Evolutionary conservation across 1,284 basidiomycete species (phyloP), one percentile per base, ranked within the genome.

Genomic region (Cystobasidiaceae sp.): DNA sequence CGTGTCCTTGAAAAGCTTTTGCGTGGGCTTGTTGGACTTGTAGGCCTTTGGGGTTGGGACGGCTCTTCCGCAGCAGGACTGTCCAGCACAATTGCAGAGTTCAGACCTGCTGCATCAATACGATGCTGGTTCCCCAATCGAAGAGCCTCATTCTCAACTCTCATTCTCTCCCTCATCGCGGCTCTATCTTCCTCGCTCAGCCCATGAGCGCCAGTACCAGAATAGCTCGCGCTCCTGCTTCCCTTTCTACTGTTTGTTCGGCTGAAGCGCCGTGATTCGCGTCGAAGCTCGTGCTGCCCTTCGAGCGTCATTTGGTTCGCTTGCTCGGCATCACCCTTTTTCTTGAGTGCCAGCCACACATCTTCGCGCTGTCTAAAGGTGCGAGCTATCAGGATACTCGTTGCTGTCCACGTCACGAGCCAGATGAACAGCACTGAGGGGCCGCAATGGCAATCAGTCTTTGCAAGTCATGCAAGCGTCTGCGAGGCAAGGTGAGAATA

Each of bases 351-450:
- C 25, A 64, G 23, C 61, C 61, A 64, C 2, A 19, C 41, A 25
- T 50, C 27, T 51, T 64, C 61, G 13, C 49, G 44, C 21, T 43
- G 25, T n/a, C 56, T 39, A 34, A 64, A 64, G 19, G 55, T 46
- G 19, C 41, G 32, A 2, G 61, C 61, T 21, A 64, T 64, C 39
- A 45, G 17, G 21, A 64, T 46, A 13, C 39, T 43, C 33, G 46
- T 37, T 19, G 43, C 41, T 23, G 33, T 45, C 61, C 61, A 64
- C n/a, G 39, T 23, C 2, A 57, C 43, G 17, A 58, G 44, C 69
- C 70, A 71, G 33, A 66, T 28, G 66, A 71, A 71, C 33, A 71
- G 64, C 23, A 68, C 41, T 13, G n/a, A 3, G 28, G 25, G 17
- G 17, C 30, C 25, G 11, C 37, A 39, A n/a, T 39, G 37, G 37